Evolutionary conservation across 1,284 basidiomycete genomes (phyloP), one percentile per base, ranked within the genome.

Genomic region (Butyriboletus appendiculatus): DNA sequence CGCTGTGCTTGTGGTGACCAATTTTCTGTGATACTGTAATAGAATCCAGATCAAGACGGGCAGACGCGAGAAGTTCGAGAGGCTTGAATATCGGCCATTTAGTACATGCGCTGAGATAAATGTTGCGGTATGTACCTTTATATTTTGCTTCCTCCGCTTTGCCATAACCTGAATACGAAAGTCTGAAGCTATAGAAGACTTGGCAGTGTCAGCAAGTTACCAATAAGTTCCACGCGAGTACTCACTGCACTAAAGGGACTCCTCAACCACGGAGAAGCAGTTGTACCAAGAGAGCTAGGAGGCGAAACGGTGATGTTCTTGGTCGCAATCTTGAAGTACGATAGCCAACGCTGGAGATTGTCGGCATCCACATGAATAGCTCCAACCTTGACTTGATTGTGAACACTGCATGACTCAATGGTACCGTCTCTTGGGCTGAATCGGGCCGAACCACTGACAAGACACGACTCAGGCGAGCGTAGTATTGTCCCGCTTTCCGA

Each of bases 371-470:
- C 56, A 38, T 75, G 73, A 45, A 81, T 73, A 44, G 77, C 72
- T 33, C 76, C 80, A 16, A 85, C 57, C 45, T 71, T 72, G 42
- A 87, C 63, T 6, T 71, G 72, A 12, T 74, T 69, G n/a, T 77
- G 74, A 38, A 88, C 65, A 45, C 83, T 84, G 52, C 81, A 78
- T 2, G 75, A 71, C 59, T 86, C 79, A 38, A 87, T 63, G n/a
- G 70, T 66, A 12, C 81, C 80, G 46, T 77, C 73, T 56, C 77
- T 77, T 2, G 87, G 85, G 65, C 80, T 81, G 58, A 89, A 82
- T 45, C 76, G 75, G 37, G 81, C 73, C n/a, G 78, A 79, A 7
- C 77, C 72, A 26, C 66, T 65, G 38, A 85, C 69, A 48, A 74
- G 69, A 39, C 83, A 74, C 1, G 71, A 63, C 10, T 77, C 76